Evolutionary conservation across 2,329 filamentous ascomycete genomes (phyloP).

Genomic region (Colletotrichum truncatum): DNA sequence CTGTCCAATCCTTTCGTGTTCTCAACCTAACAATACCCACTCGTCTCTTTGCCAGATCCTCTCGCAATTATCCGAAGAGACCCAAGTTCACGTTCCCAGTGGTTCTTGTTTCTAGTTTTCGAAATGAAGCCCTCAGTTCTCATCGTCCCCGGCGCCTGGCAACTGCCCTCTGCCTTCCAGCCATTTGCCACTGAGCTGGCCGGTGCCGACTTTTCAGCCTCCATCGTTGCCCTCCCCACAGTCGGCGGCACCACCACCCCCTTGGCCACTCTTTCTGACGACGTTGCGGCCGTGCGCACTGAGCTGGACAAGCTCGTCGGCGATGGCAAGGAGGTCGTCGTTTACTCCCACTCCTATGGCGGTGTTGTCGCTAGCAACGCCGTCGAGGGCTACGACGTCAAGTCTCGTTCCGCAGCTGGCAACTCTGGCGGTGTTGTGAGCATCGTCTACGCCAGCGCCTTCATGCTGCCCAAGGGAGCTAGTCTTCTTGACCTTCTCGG

Average conservation of each 20-base stretch:
- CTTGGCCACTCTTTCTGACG: slow-evolving; percentile 37
- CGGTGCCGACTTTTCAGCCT: slow-evolving; percentile 34
- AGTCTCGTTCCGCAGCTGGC: slow-evolving; percentile 40
- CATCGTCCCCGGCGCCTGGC: slow-evolving; percentile 51
- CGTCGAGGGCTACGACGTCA: slow-evolving; percentile 45
- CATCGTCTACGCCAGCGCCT: slow-evolving; percentile 45
- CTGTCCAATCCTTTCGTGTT: slow-evolving; percentile 1
- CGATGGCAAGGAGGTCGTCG: slow-evolving; percentile 49
- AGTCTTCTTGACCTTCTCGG: slow-evolving; percentile 38
- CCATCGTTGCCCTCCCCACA: slow-evolving; percentile 41
- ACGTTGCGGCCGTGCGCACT: slow-evolving; percentile 42
- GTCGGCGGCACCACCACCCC: slow-evolving; percentile 40
- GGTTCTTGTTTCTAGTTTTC: neutral
- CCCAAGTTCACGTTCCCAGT: neutral
- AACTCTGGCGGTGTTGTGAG: slow-evolving; percentile 48
- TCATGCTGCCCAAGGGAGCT: slow-evolving; percentile 39
- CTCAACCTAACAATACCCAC: neutral
- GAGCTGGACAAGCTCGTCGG: slow-evolving; percentile 40
- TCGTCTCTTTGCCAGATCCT: neutral
- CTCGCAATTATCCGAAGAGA: slow-evolving; percentile 12
- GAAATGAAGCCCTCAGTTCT: slow-evolving; percentile 39
- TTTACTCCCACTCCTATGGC: slow-evolving; percentile 54
- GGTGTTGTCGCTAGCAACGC: slow-evolving; percentile 50
- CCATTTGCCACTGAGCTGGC: slow-evolving; percentile 22
- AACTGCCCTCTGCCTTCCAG: slow-evolving; percentile 41